Percentiles rank a stretch among this genome's conserved stretches.
Conservation (phyloP, 2,329 filamentous ascomycete genomes). For the Corinectria fuckeliana region DNA sequence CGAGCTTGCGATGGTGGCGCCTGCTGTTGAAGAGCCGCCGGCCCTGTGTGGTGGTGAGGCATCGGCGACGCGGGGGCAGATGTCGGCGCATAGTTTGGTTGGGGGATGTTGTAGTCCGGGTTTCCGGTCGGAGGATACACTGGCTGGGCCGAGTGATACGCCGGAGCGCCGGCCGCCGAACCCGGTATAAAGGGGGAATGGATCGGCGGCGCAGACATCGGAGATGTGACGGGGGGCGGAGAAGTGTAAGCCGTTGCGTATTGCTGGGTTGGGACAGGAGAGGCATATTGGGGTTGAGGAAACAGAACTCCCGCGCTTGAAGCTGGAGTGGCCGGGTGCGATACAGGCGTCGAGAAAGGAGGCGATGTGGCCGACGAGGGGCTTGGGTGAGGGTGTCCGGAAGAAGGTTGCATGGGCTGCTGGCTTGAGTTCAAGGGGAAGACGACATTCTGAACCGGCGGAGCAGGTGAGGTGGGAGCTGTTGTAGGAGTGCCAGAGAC, state of each 20-base stretch:
- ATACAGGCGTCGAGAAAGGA: background rate
- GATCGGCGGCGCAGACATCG: constrained; percentile 3
- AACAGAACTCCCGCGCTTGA: constrained; percentile 23
- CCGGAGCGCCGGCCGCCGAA: constrained; percentile 2
- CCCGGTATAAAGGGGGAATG: background rate
- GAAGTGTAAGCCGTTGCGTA: constrained; percentile 14
- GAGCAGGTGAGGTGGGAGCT: constrained; percentile 19
- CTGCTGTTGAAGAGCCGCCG: constrained; percentile 21
- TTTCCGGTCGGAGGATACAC: constrained; percentile 6
- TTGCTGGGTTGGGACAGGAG: constrained; percentile 18
- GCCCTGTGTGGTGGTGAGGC: constrained; percentile 2
- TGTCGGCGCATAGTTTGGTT: constrained; percentile 28
- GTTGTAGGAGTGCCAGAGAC: constrained; percentile 1
- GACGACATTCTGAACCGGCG: constrained; percentile 17
- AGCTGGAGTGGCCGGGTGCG: constrained; percentile 10
- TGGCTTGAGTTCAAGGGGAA: constrained; percentile 21
- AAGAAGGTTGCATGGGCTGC: constrained; percentile 6
- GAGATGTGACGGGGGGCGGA: background rate
- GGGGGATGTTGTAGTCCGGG: constrained; percentile 27
- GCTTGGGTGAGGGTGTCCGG: background rate
- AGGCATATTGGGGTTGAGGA: constrained; percentile 31
- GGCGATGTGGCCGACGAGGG: background rate
- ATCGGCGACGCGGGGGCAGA: constrained; percentile 3
- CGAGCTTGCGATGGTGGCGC: constrained; percentile 11
- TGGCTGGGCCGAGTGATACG: constrained; percentile 16